These are phyloP conservation scores for Mycosarcoma maydis DNA, from an alignment of 1,284 basidiomycete genomes.

Conservation along the genomic window DNA sequence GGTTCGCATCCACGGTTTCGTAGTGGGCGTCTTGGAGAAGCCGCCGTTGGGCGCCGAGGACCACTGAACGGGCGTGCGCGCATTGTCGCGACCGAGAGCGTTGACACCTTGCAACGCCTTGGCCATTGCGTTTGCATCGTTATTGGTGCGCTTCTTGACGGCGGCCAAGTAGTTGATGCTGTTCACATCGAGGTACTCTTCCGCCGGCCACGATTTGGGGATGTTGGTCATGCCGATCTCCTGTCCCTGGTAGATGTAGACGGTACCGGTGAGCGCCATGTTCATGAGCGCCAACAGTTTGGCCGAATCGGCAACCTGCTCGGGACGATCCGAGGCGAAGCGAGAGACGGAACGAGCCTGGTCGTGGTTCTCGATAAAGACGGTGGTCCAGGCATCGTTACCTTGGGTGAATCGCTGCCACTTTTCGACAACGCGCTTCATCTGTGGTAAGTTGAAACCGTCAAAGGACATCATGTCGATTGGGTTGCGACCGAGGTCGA, in stretches of 20 bases:
- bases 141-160: constrained; percentile 30
- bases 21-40: constrained; percentile 72
- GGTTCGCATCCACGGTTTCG: constrained; percentile 78
- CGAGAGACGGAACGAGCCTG: constrained; percentile 73
- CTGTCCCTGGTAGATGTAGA: constrained; percentile 77
- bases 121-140: constrained; percentile 66
- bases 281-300: constrained; percentile 76
- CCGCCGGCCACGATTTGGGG: constrained; percentile 75
- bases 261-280: constrained; percentile 74
- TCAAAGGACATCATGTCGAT: constrained; percentile 68
- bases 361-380: constrained; percentile 75
- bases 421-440: constrained; percentile 72
- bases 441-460: constrained; percentile 72
- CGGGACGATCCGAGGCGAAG: constrained; percentile 74
- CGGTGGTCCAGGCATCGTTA: constrained; percentile 52
- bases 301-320: constrained; percentile 72
- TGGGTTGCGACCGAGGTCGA: constrained; percentile 70
- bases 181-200: constrained; percentile 69
- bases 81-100: constrained; percentile 77
- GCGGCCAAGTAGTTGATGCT: constrained; percentile 50
- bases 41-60: constrained; percentile 72
- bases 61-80: constrained; percentile 79
- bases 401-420: constrained; percentile 71
- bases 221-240: constrained; percentile 76
- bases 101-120: constrained; percentile 70